These are phyloP conservation scores for Coniosporium uncinatum DNA, from an alignment of 2,329 filamentous ascomycete species.

Conservation along the genomic window DNA sequence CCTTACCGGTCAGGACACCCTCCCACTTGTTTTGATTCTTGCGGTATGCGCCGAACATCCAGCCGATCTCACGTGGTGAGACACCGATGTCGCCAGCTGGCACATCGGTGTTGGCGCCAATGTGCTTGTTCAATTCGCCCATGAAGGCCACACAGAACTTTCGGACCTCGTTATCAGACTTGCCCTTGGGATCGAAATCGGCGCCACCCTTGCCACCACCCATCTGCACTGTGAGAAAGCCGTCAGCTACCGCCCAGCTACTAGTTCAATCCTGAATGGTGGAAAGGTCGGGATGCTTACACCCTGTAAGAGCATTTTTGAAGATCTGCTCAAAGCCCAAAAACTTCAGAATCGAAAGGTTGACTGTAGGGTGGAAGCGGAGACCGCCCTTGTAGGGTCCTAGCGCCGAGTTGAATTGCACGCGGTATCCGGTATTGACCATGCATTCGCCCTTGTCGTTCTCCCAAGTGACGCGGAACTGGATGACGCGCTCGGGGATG, in stretches of 20 bases:
- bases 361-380: constrained; percentile 88
- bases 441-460: constrained; percentile 85
- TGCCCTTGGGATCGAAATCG: constrained; percentile 99
- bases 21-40: constrained; percentile 87
- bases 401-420: constrained; percentile 97
- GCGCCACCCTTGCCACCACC: constrained; percentile 97
- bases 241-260: not conserved
- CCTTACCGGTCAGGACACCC: constrained; percentile 96
- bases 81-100: constrained; percentile 98
- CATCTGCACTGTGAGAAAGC: constrained; percentile 63
- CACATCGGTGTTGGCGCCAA: constrained; percentile 92
- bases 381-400: constrained; percentile 98
- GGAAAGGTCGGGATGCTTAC: constrained; percentile 46
- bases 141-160: constrained; percentile 97
- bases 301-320: constrained; percentile 97
- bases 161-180: constrained; percentile 95
- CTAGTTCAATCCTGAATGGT: not conserved
- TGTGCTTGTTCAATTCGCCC: constrained; percentile 93
- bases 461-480: constrained; percentile 98
- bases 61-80: constrained; percentile 86
- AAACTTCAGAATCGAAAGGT: constrained; percentile 81
- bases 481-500: constrained; percentile 91
- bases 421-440: constrained; percentile 92
- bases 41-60: constrained; percentile 92
- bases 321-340: constrained; percentile 99